Base-by-base conservation (phyloP, 2,329 filamentous ascomycete species). In the Curvularia verruculosa region DNA sequence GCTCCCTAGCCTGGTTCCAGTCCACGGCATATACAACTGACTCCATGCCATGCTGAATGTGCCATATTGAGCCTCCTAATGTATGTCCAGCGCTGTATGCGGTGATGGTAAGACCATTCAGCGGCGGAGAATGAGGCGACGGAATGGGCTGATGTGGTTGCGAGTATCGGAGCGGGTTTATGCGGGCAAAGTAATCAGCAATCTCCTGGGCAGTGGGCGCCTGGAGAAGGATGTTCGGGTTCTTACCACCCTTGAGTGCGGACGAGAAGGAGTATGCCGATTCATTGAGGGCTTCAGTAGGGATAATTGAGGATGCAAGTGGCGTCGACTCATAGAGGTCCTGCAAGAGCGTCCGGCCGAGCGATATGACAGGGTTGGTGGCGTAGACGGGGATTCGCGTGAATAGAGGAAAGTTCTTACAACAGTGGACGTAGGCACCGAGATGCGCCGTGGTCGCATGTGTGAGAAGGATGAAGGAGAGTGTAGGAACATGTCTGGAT, bases 1-100 rank as follows among this genome's bases (percentile, higher is more conserved):
- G 96, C 75, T 99, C 95, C 66, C 92, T 87, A n/a, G 90, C 92
- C 77, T 97, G 93, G 68, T 97, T 97, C 95, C 95, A 99, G 72
- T 98, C 94, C 18, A 97, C 91, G 0, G 95, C 94, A 70, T 99
- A 98, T 1, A 99, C 93, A 40, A 99, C 94, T 0, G 93, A 97
- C 75, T 99, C 95, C 72, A 97, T 84, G 0, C 93, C 92, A 79
- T 98, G 92, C 70, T 98, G 94, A 63, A 99, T 93, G 71, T 98
- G 94, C 95, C 95, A 99, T 80, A 99, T 96, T 23, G 95, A 98
- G 54, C 95, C 95, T 75, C 95, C 95, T 0, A 98, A 85, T 0
- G 94, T 97, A 74, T 97, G 94, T 62, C 95, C 95, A 7, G 95
- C 92, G 77, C 96, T 96, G 79, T 98, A 98, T 0, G 95, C 95